Evolutionary conservation across 2,329 filamentous ascomycete species (phyloP), one percentile per base, ranked within the genome.

Genomic region (Lecanicillium sp.): DNA sequence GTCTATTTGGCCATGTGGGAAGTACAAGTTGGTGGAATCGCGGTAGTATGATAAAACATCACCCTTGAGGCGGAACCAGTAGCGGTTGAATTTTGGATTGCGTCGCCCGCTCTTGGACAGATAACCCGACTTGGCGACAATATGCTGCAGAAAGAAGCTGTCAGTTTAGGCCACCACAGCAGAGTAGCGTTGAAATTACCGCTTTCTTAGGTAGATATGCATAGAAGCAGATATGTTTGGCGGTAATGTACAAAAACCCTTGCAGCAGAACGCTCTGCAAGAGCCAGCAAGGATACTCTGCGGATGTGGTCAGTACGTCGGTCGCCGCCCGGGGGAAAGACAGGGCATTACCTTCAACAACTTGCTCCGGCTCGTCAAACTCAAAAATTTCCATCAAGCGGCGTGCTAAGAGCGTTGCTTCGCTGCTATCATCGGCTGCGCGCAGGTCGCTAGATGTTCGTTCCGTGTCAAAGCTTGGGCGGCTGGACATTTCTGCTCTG

Each of bases 181-280:
- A 14, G 13, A 4, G 22, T 7, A 29, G 17, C 33, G n/a, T 14
- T 19, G 39, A 20, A 54, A 80, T 61, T 69, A 85, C 84, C 37
- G 84, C 79, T 70, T 92, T 95, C 68, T 89, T 94, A 6, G 88
- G 88, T n/a, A 97, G 73, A 57, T 96, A 96, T 29, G 92, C 88
- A 57, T 96, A 97, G 59, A 97, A 98, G 63, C 89, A 96, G 44
- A 97, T 84, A 57, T 98, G 92, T 50, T 82, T 84, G 44, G 84
- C 72, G 0, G 92, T 97, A 54, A 98, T 86, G 63, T 97, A 97
- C 74, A 98, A 82, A 58, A 92, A 96, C 5, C 92, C 92, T 56
- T 96, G 88, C 8, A 97, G 72, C 20, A 97, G 68, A 32, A 95
- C 87, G 54, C 84, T 95, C 58, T 96, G 88, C 25, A 97, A 66